Evolutionary conservation across 495 filamentous ascomycete genomes (phyloP).

Genomic region (Rhypophila decipiens): DNA sequence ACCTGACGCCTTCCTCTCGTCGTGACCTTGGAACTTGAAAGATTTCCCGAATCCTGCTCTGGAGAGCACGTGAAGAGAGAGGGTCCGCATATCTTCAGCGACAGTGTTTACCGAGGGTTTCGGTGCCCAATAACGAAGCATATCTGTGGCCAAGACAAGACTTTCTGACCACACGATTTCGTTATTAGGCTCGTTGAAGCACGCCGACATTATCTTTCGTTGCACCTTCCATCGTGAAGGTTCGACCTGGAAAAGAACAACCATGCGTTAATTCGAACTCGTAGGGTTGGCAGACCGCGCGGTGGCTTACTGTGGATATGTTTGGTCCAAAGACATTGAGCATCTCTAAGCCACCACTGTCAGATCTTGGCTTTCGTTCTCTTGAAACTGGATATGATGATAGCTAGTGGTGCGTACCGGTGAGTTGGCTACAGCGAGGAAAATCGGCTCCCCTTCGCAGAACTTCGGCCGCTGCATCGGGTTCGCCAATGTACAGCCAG

Average conservation of each 20-base stretch:
- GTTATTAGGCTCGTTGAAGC: conserved; percentile 46
- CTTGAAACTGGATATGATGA: not conserved
- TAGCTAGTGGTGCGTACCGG: not conserved
- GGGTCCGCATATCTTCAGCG: conserved; percentile 32
- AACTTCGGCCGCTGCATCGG: conserved; percentile 29
- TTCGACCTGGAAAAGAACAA: conserved; percentile 13
- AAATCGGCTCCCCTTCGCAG: conserved; percentile 36
- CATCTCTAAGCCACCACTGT: conserved; percentile 18
- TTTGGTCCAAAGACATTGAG: conserved; percentile 44
- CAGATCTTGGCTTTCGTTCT: not conserved
- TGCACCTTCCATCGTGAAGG: conserved; percentile 41
- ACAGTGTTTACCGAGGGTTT: conserved; percentile 12
- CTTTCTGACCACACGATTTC: conserved; percentile 38
- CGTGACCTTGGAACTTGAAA: not conserved
- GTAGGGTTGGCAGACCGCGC: not conserved
- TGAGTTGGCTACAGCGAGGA: conserved; percentile 31
- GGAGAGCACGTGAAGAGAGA: conserved; percentile 42
- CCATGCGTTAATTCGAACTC: not conserved
- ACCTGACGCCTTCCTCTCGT: too few relatives aligned
- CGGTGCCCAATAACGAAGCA: conserved; percentile 40
- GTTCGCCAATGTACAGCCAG: conserved; percentile 36
- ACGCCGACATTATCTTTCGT: conserved; percentile 32
- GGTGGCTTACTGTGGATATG: conserved; percentile 29
- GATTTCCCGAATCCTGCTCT: conserved; percentile 37
- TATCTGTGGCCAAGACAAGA: conserved; percentile 40